These are phyloP conservation scores for Drosera spatulata DNA, from an alignment of 179 eudicot species.

Conservation along the genomic window DNA sequence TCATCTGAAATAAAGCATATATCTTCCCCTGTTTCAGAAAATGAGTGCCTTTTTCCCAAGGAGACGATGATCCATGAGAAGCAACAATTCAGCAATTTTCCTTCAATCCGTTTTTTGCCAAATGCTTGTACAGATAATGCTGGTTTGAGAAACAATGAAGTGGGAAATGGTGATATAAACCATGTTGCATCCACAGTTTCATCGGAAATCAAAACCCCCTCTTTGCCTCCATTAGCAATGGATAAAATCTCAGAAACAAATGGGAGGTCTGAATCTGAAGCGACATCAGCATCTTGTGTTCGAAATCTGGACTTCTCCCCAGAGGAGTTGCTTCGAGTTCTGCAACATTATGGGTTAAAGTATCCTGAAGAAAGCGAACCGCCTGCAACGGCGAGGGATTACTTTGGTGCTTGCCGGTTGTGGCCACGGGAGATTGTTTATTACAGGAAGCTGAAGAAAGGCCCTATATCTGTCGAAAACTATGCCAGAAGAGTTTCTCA, in stretches of 20 bases:
- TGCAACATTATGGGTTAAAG: conserved; percentile 38
- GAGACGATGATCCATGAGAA: conserved; percentile 10
- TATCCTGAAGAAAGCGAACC: conserved; percentile 18
- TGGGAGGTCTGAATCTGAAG: conserved; percentile 9
- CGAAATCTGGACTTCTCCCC: conserved; percentile 18
- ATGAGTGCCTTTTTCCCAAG: not conserved
- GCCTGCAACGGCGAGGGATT: conserved; percentile 20
- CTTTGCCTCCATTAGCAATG: too few species aligned
- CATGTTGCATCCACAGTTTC: too few species aligned
- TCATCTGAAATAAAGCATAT: too few species aligned
- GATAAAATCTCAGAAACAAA: conserved; percentile 1
- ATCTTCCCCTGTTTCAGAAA: too few species aligned
- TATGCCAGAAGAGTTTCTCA: conserved; percentile 42
- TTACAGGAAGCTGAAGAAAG: conserved; percentile 48
- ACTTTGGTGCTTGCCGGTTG: conserved; percentile 45
- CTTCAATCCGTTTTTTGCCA: too few species aligned
- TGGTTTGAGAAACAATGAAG: too few species aligned
- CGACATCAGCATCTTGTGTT: conserved; percentile 7
- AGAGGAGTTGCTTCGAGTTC: conserved; percentile 28
- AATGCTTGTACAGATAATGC: too few species aligned
- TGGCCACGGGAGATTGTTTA: conserved; percentile 57
- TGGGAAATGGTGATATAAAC: too few species aligned
- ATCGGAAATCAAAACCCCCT: too few species aligned
- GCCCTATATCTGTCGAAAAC: conserved; percentile 36
- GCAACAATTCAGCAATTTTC: conserved; percentile 6